Base-by-base conservation (phyloP, 805 yeast genomes). In the Candida ortonii region DNA sequence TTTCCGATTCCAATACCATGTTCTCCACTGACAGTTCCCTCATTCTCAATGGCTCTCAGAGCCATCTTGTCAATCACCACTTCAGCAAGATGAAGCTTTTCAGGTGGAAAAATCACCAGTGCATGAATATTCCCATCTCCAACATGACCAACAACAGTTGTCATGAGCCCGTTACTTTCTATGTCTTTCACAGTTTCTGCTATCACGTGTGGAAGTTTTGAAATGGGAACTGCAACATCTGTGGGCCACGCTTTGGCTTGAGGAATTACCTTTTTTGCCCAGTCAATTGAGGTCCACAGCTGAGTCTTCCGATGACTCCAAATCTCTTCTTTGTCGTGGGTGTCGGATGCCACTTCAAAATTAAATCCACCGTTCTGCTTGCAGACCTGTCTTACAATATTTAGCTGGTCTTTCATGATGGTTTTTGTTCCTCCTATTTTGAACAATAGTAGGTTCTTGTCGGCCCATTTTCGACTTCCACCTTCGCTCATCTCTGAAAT, bases 1-100 rank as follows among this genome's bases (percentile, higher is more conserved):
- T 84, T 84, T n/a, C 89, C 90, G 32, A 79, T 72, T 7, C 94
- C 94, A 20, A 84, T 73, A 11, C 94, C 94, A 53, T 84, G 94
- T 50, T 84, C 94, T 18, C 94, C 94, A 9, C 86, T 80, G 47
- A 85, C 79, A 2, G 94, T 84, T 1, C 94, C 94, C 39, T 84
- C 90, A 31, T 78, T 71, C 1, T 57, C 70, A 14, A 84, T 61
- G 0, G 89, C 93, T 15, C 80, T 58, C 33, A 68, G 54, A 33
- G 78, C 83, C 80, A 84, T 77, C 33, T 72, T 62, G 13, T 68
- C 65, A 4, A 80, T 81, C n/a, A 81, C 55, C 16, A 53, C 52
- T 38, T 71, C 68, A 6, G 75, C 78, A 19, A 59, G 61, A 1
- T 61, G 57, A 14, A 65, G 49, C 40, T 76, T 70, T 17, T 71